These are phyloP conservation scores for Trichosporon sp. DNA, from an alignment of 1,284 basidiomycete genomes.

Conservation along the genomic window DNA sequence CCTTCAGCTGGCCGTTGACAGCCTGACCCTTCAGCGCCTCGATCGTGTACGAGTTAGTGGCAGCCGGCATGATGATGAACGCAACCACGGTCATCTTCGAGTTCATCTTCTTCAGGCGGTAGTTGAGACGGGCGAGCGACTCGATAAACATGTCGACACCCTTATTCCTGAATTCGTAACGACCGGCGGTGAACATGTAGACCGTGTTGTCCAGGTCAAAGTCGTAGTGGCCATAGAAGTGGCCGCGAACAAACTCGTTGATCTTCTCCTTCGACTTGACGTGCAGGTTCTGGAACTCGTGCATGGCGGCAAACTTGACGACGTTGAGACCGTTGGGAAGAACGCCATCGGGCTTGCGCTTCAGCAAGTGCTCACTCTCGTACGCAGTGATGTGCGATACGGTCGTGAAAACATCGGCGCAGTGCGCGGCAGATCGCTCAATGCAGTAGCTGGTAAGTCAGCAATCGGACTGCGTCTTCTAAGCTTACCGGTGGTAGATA, in stretches of 20 bases:
- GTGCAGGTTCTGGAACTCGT: conserved; percentile 96
- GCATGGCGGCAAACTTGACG: conserved; percentile 90
- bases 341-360: conserved; percentile 94
- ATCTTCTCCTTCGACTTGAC: conserved; percentile 90
- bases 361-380: conserved; percentile 90
- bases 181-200: conserved; percentile 98
- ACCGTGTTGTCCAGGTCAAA: conserved; percentile 94
- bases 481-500: conserved; percentile 60
- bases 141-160: conserved; percentile 99
- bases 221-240: conserved; percentile 97
- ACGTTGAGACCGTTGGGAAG: conserved; percentile 96
- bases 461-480: background rate
- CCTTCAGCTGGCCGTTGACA: conserved; percentile 90
- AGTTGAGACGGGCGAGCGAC: conserved; percentile 86
- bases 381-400: conserved; percentile 97
- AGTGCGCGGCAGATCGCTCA: conserved; percentile 88
- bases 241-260: conserved; percentile 93
- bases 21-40: conserved; percentile 98
- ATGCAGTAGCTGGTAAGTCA: conserved; percentile 88
- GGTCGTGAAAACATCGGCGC: conserved; percentile 96
- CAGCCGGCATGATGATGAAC: conserved; percentile 97
- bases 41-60: conserved; percentile 93
- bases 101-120: conserved; percentile 72
- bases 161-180: conserved; percentile 98
- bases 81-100: conserved; percentile 84